Evolutionary conservation across 345 rosid species (phyloP).

Genomic region (Gossypium ekmanianum): DNA sequence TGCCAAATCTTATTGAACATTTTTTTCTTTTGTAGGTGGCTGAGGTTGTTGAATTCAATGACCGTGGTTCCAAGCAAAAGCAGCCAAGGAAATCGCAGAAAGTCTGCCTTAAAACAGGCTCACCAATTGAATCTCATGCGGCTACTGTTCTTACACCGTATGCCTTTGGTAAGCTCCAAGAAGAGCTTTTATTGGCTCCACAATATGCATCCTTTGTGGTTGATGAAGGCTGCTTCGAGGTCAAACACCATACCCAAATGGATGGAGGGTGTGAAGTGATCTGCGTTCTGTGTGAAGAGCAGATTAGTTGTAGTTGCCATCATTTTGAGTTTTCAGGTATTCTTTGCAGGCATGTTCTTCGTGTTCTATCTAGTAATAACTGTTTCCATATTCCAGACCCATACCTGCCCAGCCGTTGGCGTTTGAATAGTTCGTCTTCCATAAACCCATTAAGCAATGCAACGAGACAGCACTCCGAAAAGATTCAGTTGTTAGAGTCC

Average conservation of each 20-base stretch:
- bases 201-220: constrained; percentile 50
- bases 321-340: constrained; percentile 54
- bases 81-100: constrained; percentile 33
- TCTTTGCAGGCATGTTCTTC: constrained; percentile 58
- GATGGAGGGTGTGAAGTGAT: constrained; percentile 47
- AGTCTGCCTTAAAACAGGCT: constrained; percentile 48
- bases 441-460: constrained; percentile 18
- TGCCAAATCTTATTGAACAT: neutral
- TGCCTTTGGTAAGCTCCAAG: constrained; percentile 54
- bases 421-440: constrained; percentile 18
- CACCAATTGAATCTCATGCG: constrained; percentile 63
- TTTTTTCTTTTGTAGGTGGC: constrained; percentile 34
- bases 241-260: constrained; percentile 47
- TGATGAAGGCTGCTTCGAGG: constrained; percentile 48
- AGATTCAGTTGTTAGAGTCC: constrained; percentile 45
- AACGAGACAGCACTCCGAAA: constrained; percentile 29
- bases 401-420: constrained; percentile 45
- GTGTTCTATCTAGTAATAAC: constrained; percentile 51
- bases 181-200: constrained; percentile 57
- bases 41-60: constrained; percentile 35
- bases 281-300: constrained; percentile 48
- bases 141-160: constrained; percentile 53
- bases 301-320: constrained; percentile 53
- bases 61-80: constrained; percentile 38
- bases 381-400: constrained; percentile 60